Evolutionary conservation across 768 basidiomycete species (phyloP).

Genomic region (Naganishia onofrii): DNA sequence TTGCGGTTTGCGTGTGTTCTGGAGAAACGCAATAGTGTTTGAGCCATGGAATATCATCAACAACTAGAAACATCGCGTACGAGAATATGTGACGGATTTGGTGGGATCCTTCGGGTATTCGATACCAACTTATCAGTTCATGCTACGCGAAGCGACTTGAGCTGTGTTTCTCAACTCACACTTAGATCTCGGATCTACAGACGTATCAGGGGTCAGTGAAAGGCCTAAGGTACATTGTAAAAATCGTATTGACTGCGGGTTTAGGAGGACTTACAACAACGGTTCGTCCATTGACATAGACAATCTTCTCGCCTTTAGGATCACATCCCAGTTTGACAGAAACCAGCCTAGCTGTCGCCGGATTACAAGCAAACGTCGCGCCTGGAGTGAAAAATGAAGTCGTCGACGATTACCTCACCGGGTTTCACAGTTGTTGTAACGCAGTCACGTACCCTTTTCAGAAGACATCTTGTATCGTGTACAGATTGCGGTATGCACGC

Average conservation of each 20-base stretch:
- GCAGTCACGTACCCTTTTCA: background rate
- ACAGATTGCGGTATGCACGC: background rate
- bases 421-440: background rate
- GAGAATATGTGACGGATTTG: constrained; percentile 63
- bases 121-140: background rate
- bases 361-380: constrained; percentile 64
- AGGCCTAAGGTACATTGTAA: background rate
- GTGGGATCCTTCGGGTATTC: constrained; percentile 62
- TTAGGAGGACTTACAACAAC: constrained; percentile 81
- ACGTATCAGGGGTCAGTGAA: constrained; percentile 26
- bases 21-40: background rate
- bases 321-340: constrained; percentile 67
- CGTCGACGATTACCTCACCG: background rate
- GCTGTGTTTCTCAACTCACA: constrained; percentile 55
- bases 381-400: background rate
- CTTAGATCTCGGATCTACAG: constrained; percentile 76
- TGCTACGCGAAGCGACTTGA: background rate
- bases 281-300: constrained; percentile 78
- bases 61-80: constrained; percentile 23
- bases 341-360: constrained; percentile 64
- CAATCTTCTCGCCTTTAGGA: constrained; percentile 71
- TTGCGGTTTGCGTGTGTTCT: constrained; percentile 78
- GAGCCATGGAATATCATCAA: background rate
- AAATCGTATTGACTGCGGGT: no score
- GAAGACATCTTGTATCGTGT: background rate